These are phyloP conservation scores for Cytospora leucostoma DNA, from an alignment of 2,329 filamentous ascomycete genomes.

Conservation along the genomic window DNA sequence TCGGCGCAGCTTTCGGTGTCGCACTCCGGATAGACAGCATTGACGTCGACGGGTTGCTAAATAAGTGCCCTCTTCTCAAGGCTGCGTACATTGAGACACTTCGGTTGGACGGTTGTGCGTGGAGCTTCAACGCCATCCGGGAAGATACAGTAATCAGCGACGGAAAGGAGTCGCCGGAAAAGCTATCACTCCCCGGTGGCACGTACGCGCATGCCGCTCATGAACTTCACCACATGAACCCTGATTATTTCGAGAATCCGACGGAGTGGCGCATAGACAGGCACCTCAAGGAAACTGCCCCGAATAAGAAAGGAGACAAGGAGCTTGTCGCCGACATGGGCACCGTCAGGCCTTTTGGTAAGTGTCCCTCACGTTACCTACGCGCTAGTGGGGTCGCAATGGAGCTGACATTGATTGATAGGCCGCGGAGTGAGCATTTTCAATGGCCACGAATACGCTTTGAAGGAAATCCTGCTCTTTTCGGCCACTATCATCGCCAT, in stretches of 20 bases:
- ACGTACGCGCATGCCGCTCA: conserved; percentile 39
- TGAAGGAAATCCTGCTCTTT: conserved; percentile 40
- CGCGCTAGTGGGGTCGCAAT: background rate
- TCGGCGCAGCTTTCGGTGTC: conserved; percentile 40
- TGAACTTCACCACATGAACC: conserved; percentile 41
- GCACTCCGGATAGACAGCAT: conserved; percentile 38
- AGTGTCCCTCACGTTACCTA: conserved; percentile 21
- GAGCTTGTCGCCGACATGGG: conserved; percentile 31
- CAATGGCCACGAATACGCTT: conserved; percentile 37
- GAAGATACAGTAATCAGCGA: conserved; percentile 39
- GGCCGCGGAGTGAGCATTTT: conserved; percentile 38
- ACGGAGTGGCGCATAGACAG: conserved; percentile 40
- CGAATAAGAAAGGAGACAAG: conserved; percentile 33
- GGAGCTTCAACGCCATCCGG: conserved; percentile 37
- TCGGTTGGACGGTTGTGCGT: conserved; percentile 41
- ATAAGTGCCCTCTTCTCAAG: conserved; percentile 42
- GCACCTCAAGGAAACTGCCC: conserved; percentile 35
- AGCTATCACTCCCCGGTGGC: conserved; percentile 39
- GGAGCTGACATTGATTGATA: conserved; percentile 23
- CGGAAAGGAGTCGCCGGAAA: conserved; percentile 29
- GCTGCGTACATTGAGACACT: conserved; percentile 45
- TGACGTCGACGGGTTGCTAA: conserved; percentile 41
- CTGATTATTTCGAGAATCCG: conserved; percentile 37
- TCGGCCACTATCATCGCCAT: conserved; percentile 40
- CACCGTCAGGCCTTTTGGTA: conserved; percentile 39